Percentiles rank a stretch among this genome's conserved stretches.
These are phyloP conservation scores for Kentomonas sorsogonicus DNA, from an alignment of 208 protist genomes.

Conservation along the genomic window DNA sequence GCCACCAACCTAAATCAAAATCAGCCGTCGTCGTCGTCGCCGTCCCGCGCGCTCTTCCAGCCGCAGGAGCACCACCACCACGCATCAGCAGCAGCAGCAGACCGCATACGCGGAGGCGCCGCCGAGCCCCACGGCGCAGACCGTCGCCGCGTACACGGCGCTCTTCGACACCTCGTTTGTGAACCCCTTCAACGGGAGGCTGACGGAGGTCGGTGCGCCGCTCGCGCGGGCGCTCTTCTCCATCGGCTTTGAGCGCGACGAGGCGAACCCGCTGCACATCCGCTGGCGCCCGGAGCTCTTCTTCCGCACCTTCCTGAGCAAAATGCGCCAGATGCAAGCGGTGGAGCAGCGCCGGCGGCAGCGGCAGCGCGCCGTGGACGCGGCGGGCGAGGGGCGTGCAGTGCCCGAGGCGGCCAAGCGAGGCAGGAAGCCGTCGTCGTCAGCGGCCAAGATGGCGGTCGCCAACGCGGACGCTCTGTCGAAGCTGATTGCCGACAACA, in stretches of 20 bases:
- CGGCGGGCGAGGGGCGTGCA: neutral
- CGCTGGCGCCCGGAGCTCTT: slow-evolving; percentile 41
- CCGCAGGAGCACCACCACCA: too few species aligned
- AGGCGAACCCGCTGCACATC: slow-evolving; percentile 53
- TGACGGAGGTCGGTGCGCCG: slow-evolving; percentile 18
- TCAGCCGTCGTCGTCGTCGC: neutral
- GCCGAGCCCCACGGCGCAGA: neutral
- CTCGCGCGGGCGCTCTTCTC: slow-evolving; percentile 22
- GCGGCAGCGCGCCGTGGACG: neutral
- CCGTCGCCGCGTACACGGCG: slow-evolving; percentile 1
- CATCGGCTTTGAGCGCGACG: slow-evolving; percentile 52
- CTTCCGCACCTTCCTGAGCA: slow-evolving; percentile 16
- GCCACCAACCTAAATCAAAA: too few species aligned
- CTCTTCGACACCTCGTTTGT: slow-evolving; percentile 25
- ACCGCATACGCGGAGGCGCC: neutral
- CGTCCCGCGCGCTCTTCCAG: neutral
- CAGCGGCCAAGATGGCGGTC: neutral
- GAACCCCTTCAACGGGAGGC: slow-evolving; percentile 73
- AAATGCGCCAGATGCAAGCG: neutral
- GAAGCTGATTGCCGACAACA: neutral
- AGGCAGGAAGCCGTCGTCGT: neutral
- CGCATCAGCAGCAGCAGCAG: neutral
- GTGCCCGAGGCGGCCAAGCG: neutral
- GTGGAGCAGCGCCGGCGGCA: neutral
- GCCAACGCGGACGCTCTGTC: neutral